These are phyloP conservation scores for Leccinum rimulosum DNA, from an alignment of 768 basidiomycete genomes.

Conservation along the genomic window DNA sequence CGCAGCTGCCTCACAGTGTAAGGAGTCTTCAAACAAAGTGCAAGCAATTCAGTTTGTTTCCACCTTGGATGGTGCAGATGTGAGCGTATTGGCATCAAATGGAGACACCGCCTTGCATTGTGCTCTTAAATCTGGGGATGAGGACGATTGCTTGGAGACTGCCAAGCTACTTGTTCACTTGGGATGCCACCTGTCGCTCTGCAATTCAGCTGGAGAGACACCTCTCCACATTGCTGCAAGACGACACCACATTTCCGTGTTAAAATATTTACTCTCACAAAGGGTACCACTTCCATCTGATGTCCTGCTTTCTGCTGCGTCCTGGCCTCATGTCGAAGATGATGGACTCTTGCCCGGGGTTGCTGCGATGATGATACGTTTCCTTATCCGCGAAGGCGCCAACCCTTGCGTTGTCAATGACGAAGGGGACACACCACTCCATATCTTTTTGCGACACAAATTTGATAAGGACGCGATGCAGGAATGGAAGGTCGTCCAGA, in stretches of 20 bases:
- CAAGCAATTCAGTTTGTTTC: background rate
- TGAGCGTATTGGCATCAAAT: background rate
- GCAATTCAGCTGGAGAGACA: background rate
- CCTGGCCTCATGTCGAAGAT: too few relatives aligned
- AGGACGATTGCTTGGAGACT: background rate
- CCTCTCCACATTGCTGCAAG: background rate
- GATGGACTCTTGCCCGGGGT: background rate
- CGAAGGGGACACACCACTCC: background rate
- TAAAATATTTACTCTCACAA: background rate
- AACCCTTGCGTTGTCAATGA: background rate
- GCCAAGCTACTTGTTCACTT: background rate
- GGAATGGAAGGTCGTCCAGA: background rate
- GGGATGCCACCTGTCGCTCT: background rate
- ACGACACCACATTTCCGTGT: background rate
- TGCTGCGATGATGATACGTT: background rate
- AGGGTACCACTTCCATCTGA: background rate
- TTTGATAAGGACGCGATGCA: background rate
- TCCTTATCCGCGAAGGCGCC: background rate
- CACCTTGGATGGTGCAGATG: background rate
- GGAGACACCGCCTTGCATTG: background rate
- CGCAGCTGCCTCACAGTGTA: background rate
- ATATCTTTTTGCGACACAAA: background rate
- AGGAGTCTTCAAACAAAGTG: background rate
- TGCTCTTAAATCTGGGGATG: background rate
- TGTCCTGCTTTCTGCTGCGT: background rate